Base-by-base conservation (phyloP, 1,284 basidiomycete genomes). In the Kwoniella shivajii region DNA sequence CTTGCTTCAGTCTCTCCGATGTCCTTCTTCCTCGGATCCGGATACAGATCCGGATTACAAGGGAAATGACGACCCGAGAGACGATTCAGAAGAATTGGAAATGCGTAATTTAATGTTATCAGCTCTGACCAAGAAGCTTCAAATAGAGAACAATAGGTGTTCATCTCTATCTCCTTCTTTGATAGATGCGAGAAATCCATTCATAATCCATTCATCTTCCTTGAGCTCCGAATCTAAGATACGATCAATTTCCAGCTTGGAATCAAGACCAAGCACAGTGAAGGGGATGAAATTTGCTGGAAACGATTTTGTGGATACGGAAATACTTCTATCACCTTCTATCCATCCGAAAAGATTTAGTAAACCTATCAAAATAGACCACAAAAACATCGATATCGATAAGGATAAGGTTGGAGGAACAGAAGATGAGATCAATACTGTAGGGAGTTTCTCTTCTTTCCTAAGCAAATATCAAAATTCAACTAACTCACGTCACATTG, bases 101-200 rank as follows among this genome's bases (percentile, higher is more conserved):
- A 73, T 73, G 71, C 45, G 60, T 5, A 16, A 52, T 7, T 56
- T 69, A 4, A 53, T 73, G 52, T 52, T 71, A 6, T 42, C 57
- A 11, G 69, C 71, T 1, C 49, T 73, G 18, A 45, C 27, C 20
- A 66, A 59, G 45, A 73, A 73, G 37, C 58, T 73, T 42, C 26
- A 66, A 33, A 24, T 42, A 6, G 70, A 72, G 48, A 42, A 37
- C 16, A 39, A n/a, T 18, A 43, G 41, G 24, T 48, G 52, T 14
- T 34, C 26, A 13, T n/a, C 37, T 14, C 22, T 7, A 13, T 13
- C 24, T 10, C 20, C 20, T 14, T 10, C 20, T 10, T 9, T 14
- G 22, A 43, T 9, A 0, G 27, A 42, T 11, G 6, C 22, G 36
- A 41, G 39, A 3, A 65, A 65, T 41, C 68, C 68, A 5, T 68